These are phyloP conservation scores for Eimeria falciformis DNA, from an alignment of 169 alveolate species.

Conservation along the genomic window DNA sequence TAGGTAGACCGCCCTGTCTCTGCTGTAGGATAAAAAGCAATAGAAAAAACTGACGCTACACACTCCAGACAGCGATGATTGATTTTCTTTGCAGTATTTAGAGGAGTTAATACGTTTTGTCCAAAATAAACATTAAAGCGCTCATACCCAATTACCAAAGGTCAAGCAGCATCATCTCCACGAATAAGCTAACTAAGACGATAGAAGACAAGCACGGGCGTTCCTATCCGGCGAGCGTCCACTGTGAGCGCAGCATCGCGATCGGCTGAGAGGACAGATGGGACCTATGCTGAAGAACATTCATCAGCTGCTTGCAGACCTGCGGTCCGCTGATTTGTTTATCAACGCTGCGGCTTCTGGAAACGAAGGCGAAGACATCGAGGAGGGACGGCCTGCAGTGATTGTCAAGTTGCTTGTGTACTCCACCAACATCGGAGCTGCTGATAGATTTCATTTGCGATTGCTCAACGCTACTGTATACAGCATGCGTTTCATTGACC, in stretches of 20 bases:
- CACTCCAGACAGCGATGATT: no score
- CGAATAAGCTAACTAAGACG: no score
- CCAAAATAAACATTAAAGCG: no score
- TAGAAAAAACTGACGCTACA: no score
- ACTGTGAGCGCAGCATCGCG: conserved; percentile 51
- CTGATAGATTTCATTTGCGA: conserved; percentile 46
- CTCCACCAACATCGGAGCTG: conserved; percentile 56
- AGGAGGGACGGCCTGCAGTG: conserved; percentile 22
- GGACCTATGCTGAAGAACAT: conserved; percentile 47
- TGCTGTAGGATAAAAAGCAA: no score
- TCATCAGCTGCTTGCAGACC: conserved; percentile 44
- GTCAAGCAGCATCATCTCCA: no score
- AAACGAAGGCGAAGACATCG: conserved; percentile 23
- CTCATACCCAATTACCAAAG: no score
- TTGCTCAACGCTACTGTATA: conserved; percentile 45
- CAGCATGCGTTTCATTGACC: conserved; percentile 35
- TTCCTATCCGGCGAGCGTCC: no score
- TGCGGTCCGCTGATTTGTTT: conserved; percentile 40
- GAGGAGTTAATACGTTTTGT: no score
- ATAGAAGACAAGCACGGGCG: no score
- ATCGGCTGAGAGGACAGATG: conserved; percentile 31
- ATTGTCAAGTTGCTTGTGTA: conserved; percentile 2
- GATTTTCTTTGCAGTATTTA: no score
- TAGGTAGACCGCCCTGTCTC: no score
- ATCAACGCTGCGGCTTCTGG: conserved; percentile 25